Evolutionary conservation across 177 flowering plant genomes (phyloP).

Genomic region (Vitis hybrid): DNA sequence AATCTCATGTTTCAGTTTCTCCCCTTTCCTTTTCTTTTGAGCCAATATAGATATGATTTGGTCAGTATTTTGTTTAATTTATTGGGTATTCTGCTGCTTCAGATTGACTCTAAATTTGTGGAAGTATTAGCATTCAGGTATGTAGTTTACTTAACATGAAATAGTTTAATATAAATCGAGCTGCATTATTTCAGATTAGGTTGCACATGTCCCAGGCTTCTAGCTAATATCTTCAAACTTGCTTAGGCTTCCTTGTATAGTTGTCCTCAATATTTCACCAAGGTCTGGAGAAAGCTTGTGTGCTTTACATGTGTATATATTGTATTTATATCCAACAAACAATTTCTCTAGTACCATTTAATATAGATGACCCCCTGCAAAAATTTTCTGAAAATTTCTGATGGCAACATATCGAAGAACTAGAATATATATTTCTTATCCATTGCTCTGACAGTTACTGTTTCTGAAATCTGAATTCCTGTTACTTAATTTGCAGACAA

Average conservation of each 20-base stretch:
- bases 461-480: neutral
- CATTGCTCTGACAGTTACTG: no score
- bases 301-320: neutral
- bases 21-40: no score
- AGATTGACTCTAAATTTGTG: constrained; percentile 49
- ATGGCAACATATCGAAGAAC: neutral
- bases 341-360: no score
- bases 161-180: neutral
- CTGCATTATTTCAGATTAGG: neutral
- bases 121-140: constrained; percentile 55
- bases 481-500: constrained; percentile 28
- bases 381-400: neutral
- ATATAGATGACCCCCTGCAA: neutral
- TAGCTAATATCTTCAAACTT: neutral
- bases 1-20: neutral
- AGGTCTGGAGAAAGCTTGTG: constrained; percentile 1
- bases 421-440: neutral
- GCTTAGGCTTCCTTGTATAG: neutral
- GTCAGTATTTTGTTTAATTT: neutral
- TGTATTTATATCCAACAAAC: no score
- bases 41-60: neutral
- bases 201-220: neutral
- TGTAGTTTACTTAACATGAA: neutral
- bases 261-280: neutral
- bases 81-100: constrained; percentile 9